phyloP scores from a whole-genome alignment of 129 eudicot species.

The Daucus carota region DH1_v3.0 NC_030383.2:54084501-54085000 shows the following conservation, averaged over 20 bases:
- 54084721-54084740: background rate
- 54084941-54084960: background rate
- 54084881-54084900: background rate
- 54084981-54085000: background rate
- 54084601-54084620: too few relatives aligned
- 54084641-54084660: too few relatives aligned
- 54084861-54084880: background rate
- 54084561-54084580: background rate
- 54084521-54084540: background rate
- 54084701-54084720: background rate
- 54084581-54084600: too few relatives aligned
- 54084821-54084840: conserved; percentile 3
- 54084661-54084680: background rate
- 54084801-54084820: background rate
- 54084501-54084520: background rate
- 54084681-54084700: background rate
- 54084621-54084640: too few relatives aligned
- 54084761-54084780: conserved; percentile 5
- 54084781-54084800: conserved; percentile 2
- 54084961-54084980: background rate
- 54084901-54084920: background rate
- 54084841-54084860: conserved; percentile 3
- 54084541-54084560: background rate
- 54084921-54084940: background rate
- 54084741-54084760: conserved; percentile 2